Evolutionary conservation across 352 stramenopile genomes (phyloP), one percentile per base, ranked within the genome.

Genomic region (Elongisporangium senticosum): DNA sequence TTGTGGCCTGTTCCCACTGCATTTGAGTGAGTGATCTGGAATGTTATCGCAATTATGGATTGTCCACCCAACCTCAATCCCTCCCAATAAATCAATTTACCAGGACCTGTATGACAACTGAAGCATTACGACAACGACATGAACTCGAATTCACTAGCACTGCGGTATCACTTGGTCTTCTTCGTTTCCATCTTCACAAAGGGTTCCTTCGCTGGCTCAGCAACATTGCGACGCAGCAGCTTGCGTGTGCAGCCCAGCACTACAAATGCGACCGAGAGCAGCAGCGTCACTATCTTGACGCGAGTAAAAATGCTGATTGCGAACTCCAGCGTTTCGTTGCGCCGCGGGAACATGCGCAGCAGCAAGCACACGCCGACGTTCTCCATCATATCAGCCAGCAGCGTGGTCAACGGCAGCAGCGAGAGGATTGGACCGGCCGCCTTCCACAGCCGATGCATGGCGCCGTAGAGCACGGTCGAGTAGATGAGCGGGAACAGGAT

Each of bases 401-500:
- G 67, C 0, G 57, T 64, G 5, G 81, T 21, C 1, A 71, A 23
- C 3, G 75, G 77, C 19, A 85, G 22, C 13, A 50, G 37, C 24
- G 49, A 61, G 2, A 71, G 14, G 15, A 66, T 50, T 2, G 72
- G 70, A 2, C 33, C 33, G 4, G 33, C 33, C 13, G 33, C 15
- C 8, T 43, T 43, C 67, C 68, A 82, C 7, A 77, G 54, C 1
- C 72, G 58, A 47, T 49, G 53, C 24, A 80, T n/a, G 17, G 69
- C 13, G 24, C 72, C 68, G 2, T 59, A 47, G 19, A 79, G 51
- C 37, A 68, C 64, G 14, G 53, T 66, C 7, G 61, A 56, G 62
- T 84, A 84, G 56, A 82, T 67, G n/a, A 74, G 24, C 11, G 75
- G 75, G 68, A 78, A 84, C 26, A 78, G 54, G 23, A 82, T 20